Percentiles rank a stretch among this genome's conserved stretches.
Evolutionary conservation across 2,329 filamentous ascomycete species (phyloP).

Genomic region (Aspergillus pseudoviridinutans): DNA sequence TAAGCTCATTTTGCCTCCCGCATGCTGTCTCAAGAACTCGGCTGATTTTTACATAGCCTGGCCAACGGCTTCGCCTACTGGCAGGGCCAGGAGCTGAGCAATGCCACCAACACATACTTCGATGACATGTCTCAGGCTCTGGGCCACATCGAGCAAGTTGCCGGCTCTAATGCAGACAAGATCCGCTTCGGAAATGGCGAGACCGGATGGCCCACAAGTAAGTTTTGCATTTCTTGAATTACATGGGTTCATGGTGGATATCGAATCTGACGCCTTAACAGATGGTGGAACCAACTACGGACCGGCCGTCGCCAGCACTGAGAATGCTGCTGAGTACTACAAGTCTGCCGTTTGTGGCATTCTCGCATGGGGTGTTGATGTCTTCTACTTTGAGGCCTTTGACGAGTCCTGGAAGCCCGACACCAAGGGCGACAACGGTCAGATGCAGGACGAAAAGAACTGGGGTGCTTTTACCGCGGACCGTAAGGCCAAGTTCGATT

Average conservation of each 20-base stretch:
- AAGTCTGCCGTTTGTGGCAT: conserved; percentile 60
- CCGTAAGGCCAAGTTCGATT: conserved; percentile 54
- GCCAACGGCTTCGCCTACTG: conserved; percentile 71
- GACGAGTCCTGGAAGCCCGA: conserved; percentile 69
- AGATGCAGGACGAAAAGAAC: conserved; percentile 59
- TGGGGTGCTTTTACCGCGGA: conserved; percentile 66
- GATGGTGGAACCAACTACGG: conserved; percentile 59
- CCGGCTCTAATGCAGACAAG: conserved; percentile 48
- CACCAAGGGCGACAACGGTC: conserved; percentile 60
- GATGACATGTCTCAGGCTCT: conserved; percentile 64
- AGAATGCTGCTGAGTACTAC: conserved; percentile 60
- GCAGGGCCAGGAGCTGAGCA: conserved; percentile 58
- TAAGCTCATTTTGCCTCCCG: conserved; percentile 23
- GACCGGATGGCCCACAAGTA: conserved; percentile 62
- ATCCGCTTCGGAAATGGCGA: conserved; percentile 68
- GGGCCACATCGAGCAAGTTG: conserved; percentile 57
- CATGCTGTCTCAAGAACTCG: neutral
- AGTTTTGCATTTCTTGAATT: conserved; percentile 2
- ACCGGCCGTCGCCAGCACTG: conserved; percentile 55
- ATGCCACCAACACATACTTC: conserved; percentile 61
- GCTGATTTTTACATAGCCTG: conserved; percentile 38
- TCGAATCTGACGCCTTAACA: conserved; percentile 4
- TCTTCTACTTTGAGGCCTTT: conserved; percentile 71
- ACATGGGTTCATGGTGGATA: neutral
- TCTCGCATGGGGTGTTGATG: conserved; percentile 62